Evolutionary conservation across 1,284 basidiomycete genomes (phyloP), one percentile per base, ranked within the genome.

Genomic region (Leccinum pachyderme): DNA sequence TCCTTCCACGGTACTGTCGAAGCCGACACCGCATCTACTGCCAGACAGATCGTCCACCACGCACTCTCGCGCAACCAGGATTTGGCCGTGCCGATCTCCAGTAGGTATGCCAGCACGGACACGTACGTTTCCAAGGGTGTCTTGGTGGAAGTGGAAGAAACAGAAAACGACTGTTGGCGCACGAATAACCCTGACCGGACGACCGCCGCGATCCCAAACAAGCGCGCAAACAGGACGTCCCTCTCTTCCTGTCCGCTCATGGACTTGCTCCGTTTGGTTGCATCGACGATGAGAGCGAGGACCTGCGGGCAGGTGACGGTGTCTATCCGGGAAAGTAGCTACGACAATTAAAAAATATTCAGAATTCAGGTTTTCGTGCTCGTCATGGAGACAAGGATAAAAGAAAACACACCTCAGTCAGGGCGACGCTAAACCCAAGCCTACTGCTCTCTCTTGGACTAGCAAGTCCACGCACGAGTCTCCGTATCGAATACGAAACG

Each of bases 391-490:
- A 24, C 31, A 13, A 3, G 0, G 24, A 13, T 24, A 28, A 45
- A 24, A 8, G 12, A 8, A 25, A 45, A 45, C 85, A 61, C 66
- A 95, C 94, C 80, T 98, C 95, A 1, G 96, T 95, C 61, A 99
- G 77, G 18, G 95, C 93, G 44, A 98, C 95, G 7, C 95, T 93
- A 69, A 98, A 99, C 12, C 96, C 96, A 33, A 97, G 76, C 61
- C 96, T 77, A 69, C 93, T 95, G 72, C 91, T 94, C 72, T 98
- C 95, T 61, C 95, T 79, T 2, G 94, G 91, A 72, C 91, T 95
- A 0, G 91, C 93, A 27, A 99, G 77, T 18, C 96, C 96, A 43
- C 93, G 79, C 31, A 95, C 77, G 29, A 97, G 79, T 33, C 95
- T 75, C 58, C 91, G 83, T 65, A 97, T 84, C 6, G 92, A 90